Conservation (phyloP, 2,329 filamentous ascomycete genomes). For the Zymoseptoria crescenta region DNA sequence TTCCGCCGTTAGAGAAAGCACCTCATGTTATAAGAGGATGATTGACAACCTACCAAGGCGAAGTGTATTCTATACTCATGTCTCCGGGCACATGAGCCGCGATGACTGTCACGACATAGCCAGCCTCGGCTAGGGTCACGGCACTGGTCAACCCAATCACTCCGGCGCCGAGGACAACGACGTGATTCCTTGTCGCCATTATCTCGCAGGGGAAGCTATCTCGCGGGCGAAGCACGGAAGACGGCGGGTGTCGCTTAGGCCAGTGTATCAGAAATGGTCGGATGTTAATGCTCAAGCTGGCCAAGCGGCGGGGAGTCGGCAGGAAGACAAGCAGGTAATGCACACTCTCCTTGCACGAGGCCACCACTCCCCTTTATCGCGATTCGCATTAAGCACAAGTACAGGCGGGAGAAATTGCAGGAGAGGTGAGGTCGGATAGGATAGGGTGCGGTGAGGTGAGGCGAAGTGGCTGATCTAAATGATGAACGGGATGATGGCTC, state of each 20-base stretch:
- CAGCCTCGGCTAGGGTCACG: slow-evolving; percentile 34
- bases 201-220: background rate
- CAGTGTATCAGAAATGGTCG: no score
- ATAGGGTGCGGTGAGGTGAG: no score
- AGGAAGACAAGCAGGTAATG: no score
- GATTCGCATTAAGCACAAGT: no score
- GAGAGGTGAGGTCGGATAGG: no score
- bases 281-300: no score
- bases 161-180: slow-evolving; percentile 32
- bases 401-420: no score
- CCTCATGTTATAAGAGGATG: background rate
- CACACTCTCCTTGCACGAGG: no score
- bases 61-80: slow-evolving; percentile 36
- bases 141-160: slow-evolving; percentile 42
- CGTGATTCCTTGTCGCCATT: slow-evolving; percentile 1
- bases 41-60: slow-evolving; percentile 32
- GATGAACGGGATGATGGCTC: no score
- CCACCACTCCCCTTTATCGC: no score
- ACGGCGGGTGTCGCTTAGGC: background rate
- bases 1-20: background rate
- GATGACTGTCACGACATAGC: slow-evolving; percentile 37
- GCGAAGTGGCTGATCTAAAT: no score
- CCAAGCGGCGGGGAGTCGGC: no score
- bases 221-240: background rate
- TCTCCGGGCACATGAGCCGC: slow-evolving; percentile 39